These are phyloP conservation scores for Carex kokanica DNA, from an alignment of 176 grass and related monocot species.

Conservation along the genomic window DNA sequence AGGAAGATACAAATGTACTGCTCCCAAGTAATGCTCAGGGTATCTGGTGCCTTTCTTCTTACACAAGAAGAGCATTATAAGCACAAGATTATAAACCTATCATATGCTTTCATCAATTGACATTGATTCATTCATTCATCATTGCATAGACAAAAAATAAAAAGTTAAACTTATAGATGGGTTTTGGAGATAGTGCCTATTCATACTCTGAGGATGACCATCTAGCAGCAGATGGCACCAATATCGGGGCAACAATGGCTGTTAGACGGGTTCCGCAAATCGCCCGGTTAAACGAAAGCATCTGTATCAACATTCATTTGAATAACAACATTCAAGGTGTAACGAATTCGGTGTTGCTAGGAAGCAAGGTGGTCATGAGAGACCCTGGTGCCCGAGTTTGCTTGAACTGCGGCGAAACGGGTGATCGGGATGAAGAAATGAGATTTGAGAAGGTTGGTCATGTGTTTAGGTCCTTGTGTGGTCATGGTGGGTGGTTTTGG, in stretches of 20 bases:
- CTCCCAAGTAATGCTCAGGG: background rate
- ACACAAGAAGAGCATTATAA: background rate
- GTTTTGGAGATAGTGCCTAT: constrained; percentile 23
- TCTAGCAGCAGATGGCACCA: constrained; percentile 24
- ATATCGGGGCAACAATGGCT: constrained; percentile 29
- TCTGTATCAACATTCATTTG: constrained; percentile 57
- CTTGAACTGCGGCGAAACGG: background rate
- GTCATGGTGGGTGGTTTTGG: background rate
- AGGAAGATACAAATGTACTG: background rate
- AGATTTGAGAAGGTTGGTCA: background rate
- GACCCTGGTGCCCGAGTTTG: constrained; percentile 42
- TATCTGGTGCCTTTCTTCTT: constrained; percentile 15
- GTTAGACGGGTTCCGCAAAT: background rate
- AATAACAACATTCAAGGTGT: constrained; percentile 82
- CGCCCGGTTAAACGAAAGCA: constrained; percentile 17
- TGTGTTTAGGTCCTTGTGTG: background rate
- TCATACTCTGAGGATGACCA: constrained; percentile 31
- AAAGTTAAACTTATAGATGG: background rate
- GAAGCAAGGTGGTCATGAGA: constrained; percentile 67
- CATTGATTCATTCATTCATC: background rate
- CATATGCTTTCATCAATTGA: background rate
- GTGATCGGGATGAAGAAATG: constrained; percentile 8
- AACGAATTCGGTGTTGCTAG: constrained; percentile 72
- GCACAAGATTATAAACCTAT: background rate
- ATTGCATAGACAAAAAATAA: background rate